Conservation (phyloP, 2,329 filamentous ascomycete species). For the Trichoderma oligosporum region DNA sequence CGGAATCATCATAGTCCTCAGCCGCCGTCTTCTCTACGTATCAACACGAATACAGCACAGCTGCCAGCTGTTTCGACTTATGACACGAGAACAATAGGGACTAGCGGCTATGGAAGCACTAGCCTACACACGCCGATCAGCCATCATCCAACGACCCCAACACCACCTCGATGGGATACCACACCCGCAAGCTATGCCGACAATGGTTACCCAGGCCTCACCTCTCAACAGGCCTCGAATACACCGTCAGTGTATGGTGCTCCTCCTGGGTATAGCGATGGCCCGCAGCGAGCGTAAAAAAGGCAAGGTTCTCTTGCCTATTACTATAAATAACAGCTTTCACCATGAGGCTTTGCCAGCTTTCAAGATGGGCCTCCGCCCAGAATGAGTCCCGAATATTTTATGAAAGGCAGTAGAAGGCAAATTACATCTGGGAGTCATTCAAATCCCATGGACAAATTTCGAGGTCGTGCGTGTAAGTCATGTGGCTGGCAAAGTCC, state of each 20-base stretch:
- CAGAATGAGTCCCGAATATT: neutral
- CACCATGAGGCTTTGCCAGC: too few species aligned
- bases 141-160: slow-evolving; percentile 36
- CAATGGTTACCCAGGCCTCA: slow-evolving; percentile 38
- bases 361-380: too few species aligned
- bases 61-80: slow-evolving; percentile 41
- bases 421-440: slow-evolving; percentile 3
- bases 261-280: slow-evolving; percentile 38
- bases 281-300: slow-evolving; percentile 41
- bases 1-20: slow-evolving; percentile 36
- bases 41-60: slow-evolving; percentile 34
- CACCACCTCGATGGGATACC: slow-evolving; percentile 42
- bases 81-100: slow-evolving; percentile 34
- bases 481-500: slow-evolving; percentile 15
- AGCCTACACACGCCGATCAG: slow-evolving; percentile 40
- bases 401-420: too few species aligned
- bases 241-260: slow-evolving; percentile 41
- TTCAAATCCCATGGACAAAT: slow-evolving; percentile 15
- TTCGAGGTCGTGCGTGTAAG: slow-evolving; percentile 14
- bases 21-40: slow-evolving; percentile 34
- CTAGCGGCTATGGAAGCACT: slow-evolving; percentile 38
- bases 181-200: slow-evolving; percentile 38
- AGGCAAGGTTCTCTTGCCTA: too few species aligned
- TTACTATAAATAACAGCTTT: neutral
- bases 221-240: slow-evolving; percentile 34